Conservation (phyloP, 495 filamentous ascomycete genomes). For the Talaromyces adpressus region DNA sequence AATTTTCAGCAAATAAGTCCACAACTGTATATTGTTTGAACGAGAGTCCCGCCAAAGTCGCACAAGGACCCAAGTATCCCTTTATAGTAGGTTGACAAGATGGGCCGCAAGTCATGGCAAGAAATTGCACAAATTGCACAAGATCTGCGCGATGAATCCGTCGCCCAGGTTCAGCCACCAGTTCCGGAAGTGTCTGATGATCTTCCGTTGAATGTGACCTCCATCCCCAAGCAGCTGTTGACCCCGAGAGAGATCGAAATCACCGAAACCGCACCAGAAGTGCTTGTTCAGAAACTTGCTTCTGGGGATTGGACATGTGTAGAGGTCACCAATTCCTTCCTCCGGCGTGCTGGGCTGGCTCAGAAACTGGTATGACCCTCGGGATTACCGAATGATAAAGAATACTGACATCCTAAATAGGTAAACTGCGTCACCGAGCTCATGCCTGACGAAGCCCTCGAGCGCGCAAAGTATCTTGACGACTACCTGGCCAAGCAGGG, state of each 20-base stretch:
- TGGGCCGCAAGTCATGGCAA: conserved; percentile 23
- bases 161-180: conserved; percentile 27
- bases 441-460: conserved; percentile 47
- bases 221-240: conserved; percentile 30
- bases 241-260: conserved; percentile 27
- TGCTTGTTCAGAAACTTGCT: conserved; percentile 26
- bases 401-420: neutral
- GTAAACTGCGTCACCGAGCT: conserved; percentile 51
- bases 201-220: conserved; percentile 29
- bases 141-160: conserved; percentile 27
- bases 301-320: conserved; percentile 23
- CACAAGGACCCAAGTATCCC: neutral
- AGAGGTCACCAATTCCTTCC: conserved; percentile 37
- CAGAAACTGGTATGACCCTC: conserved; percentile 26
- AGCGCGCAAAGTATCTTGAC: conserved; percentile 31
- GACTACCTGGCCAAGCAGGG: conserved; percentile 14
- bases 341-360: conserved; percentile 36
- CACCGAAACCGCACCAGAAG: conserved; percentile 28
- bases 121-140: conserved; percentile 27
- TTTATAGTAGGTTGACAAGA: neutral
- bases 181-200: conserved; percentile 15
- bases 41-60: neutral
- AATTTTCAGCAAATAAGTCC: no score
- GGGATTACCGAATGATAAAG: neutral
- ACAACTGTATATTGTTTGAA: neutral